A percentile compares a stretch with the other conserved stretches of the same genome.
These are phyloP conservation scores for Peterozyma toletana DNA, from an alignment of 805 yeast genomes.

Conservation along the genomic window DNA sequence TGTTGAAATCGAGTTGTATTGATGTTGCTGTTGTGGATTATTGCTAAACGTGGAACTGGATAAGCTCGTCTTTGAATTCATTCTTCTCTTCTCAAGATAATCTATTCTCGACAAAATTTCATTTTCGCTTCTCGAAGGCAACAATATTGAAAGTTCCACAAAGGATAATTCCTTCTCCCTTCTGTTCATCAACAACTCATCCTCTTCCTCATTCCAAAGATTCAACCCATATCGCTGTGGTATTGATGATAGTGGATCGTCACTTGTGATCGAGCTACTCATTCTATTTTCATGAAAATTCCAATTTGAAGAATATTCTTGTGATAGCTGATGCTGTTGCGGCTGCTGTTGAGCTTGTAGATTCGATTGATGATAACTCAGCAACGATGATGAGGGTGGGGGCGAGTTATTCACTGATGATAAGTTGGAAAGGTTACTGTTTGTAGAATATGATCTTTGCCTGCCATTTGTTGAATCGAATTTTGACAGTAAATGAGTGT, in stretches of 20 bases:
- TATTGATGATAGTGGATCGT: constrained; percentile 10
- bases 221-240: constrained; percentile 13
- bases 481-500: no score
- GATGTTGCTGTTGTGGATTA: neutral
- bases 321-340: constrained; percentile 8
- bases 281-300: neutral
- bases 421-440: no score
- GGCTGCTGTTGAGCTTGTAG: constrained; percentile 11
- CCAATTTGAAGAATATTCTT: neutral
- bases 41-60: neutral
- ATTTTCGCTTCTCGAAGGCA: constrained; percentile 68
- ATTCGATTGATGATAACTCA: constrained; percentile 14
- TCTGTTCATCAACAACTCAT: constrained; percentile 51
- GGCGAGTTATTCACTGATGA: constrained; percentile 4
- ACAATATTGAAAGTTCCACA: constrained; percentile 64
- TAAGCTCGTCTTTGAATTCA: neutral
- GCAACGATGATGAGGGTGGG: constrained; percentile 12
- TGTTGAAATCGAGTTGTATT: neutral
- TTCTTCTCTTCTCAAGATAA: constrained; percentile 24
- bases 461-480: no score
- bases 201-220: constrained; percentile 59
- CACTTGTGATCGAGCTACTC: neutral
- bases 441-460: no score
- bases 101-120: constrained; percentile 64
- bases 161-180: constrained; percentile 53